phyloP scores from a whole-genome alignment of 176 grass and related monocot genomes.

The Oryza glaberrima region DNA sequence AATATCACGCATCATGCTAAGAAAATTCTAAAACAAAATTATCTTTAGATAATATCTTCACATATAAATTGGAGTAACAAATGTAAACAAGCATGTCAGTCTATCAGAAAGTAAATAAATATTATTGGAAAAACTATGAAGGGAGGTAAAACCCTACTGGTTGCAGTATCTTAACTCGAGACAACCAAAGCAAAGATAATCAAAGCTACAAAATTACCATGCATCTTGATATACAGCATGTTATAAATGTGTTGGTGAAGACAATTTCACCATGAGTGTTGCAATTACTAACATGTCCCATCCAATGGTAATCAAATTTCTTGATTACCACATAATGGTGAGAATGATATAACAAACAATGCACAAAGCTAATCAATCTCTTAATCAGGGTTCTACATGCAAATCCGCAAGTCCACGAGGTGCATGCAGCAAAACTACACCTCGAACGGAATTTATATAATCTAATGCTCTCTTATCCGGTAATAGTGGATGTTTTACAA shows the following conservation, averaged over 20 bases:
- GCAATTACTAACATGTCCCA: not conserved
- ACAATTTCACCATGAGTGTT: not conserved
- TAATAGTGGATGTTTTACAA: not conserved
- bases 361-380: not conserved
- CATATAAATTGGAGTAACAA: not conserved
- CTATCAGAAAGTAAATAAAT: not conserved
- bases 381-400: constrained; percentile 32
- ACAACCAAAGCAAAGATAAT: constrained; percentile 14
- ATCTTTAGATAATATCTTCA: not conserved
- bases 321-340: not conserved
- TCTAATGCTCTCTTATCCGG: constrained; percentile 11
- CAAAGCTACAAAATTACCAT: constrained; percentile 24
- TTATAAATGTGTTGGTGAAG: not conserved
- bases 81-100: not conserved
- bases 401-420: constrained; percentile 42
- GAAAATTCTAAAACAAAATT: not conserved
- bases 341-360: not conserved
- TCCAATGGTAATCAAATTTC: not conserved
- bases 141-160: not conserved
- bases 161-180: constrained; percentile 2
- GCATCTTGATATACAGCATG: constrained; percentile 13
- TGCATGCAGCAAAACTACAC: constrained; percentile 59
- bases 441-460: not conserved
- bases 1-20: not conserved
- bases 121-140: not conserved